A percentile compares a stretch with the other conserved stretches of the same genome.
Evolutionary conservation across 2,329 filamentous ascomycete genomes (phyloP).

Genomic region (Verticillium longisporum): DNA sequence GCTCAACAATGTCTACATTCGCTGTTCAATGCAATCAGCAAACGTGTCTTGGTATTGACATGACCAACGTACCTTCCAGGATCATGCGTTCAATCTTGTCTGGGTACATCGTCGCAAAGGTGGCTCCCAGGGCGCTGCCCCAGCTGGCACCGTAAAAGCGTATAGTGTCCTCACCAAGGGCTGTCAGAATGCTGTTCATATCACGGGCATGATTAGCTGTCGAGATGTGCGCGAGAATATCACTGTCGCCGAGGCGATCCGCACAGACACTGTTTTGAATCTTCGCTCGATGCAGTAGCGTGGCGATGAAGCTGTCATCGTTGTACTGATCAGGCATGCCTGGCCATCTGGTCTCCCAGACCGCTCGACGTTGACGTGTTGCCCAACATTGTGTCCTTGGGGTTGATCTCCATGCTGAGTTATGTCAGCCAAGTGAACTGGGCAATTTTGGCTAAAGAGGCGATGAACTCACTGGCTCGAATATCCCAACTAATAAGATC

Average conservation of each 20-base stretch:
- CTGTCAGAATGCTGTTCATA: slow-evolving; percentile 36
- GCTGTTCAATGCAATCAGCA: slow-evolving; percentile 9
- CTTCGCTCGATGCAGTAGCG: slow-evolving; percentile 32
- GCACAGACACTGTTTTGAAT: slow-evolving; percentile 36
- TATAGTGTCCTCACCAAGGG: slow-evolving; percentile 32
- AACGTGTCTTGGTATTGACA: background rate
- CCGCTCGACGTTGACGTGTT: slow-evolving; percentile 27
- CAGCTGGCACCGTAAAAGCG: slow-evolving; percentile 47
- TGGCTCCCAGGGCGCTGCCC: slow-evolving; percentile 13
- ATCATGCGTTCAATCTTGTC: slow-evolving; percentile 12
- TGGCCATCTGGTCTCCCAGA: slow-evolving; percentile 35
- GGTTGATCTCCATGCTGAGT: slow-evolving; percentile 34
- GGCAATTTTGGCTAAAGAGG: background rate
- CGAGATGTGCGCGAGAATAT: slow-evolving; percentile 31
- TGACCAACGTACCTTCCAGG: slow-evolving; percentile 6
- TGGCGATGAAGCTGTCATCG: slow-evolving; percentile 34
- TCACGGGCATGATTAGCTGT: slow-evolving; percentile 38
- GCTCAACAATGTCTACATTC: slow-evolving; percentile 47
- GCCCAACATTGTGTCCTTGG: slow-evolving; percentile 45
- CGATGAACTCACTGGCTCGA: slow-evolving; percentile 27
- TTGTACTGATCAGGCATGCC: slow-evolving; percentile 32
- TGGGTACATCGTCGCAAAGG: slow-evolving; percentile 15
- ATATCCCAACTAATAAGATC: slow-evolving; percentile 45
- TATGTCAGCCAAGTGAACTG: background rate
- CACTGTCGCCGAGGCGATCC: slow-evolving; percentile 21